These are phyloP conservation scores for Ilex aquifolium DNA, from an alignment of 257 asterid species.

Conservation along the genomic window DNA sequence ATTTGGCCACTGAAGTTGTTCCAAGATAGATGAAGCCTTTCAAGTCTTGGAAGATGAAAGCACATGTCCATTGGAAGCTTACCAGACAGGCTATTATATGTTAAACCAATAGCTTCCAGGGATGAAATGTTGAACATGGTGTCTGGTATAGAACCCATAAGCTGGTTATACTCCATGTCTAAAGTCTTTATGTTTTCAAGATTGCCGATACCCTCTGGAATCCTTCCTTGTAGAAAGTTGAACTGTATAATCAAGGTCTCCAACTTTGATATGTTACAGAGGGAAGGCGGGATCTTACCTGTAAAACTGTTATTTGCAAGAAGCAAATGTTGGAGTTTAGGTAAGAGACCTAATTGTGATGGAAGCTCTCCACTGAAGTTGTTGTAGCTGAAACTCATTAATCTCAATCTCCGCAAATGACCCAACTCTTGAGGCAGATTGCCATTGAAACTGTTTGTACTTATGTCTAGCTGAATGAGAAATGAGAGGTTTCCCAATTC, in stretches of 20 bases:
- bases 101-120: slow-evolving; percentile 10
- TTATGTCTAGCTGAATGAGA: slow-evolving; percentile 7
- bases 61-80: slow-evolving; percentile 12
- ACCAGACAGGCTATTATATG: slow-evolving; percentile 11
- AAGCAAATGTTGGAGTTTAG: not conserved
- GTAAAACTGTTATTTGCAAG: slow-evolving; percentile 9
- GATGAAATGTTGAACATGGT: slow-evolving; percentile 17
- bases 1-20: slow-evolving; percentile 18
- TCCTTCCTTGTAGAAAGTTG: slow-evolving; percentile 14
- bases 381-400: not conserved
- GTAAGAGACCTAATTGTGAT: slow-evolving; percentile 11
- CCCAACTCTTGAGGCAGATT: not conserved
- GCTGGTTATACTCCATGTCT: not conserved
- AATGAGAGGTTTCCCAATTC: slow-evolving; percentile 16
- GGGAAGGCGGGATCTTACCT: slow-evolving; percentile 9
- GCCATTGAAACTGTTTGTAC: slow-evolving; percentile 3
- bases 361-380: slow-evolving; percentile 1
- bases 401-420: not conserved
- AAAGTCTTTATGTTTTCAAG: not conserved
- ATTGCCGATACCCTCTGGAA: slow-evolving; percentile 8
- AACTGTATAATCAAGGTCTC: slow-evolving; percentile 3
- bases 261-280: slow-evolving; percentile 17
- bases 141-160: slow-evolving; percentile 17
- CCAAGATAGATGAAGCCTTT: not conserved
- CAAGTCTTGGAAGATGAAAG: not conserved